A percentile compares a stretch with the other conserved stretches of the same genome.
Evolutionary conservation across 1,284 basidiomycete species (phyloP).

Genomic region (Pulveroboletus sp.): DNA sequence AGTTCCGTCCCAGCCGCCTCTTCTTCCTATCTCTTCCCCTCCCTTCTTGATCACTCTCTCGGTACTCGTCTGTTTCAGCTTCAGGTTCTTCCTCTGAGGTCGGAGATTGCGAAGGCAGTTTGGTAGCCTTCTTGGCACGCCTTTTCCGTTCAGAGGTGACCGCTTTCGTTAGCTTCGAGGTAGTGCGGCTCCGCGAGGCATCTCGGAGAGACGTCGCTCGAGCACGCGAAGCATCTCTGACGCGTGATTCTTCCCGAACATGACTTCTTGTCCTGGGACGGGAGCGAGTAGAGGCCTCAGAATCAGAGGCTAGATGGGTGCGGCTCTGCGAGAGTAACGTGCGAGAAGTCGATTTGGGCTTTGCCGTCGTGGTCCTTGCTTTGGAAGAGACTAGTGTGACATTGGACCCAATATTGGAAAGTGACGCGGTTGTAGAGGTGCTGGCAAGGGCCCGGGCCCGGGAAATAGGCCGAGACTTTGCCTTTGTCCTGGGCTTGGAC

Average conservation of each 20-base stretch:
- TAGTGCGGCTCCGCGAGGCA: slow-evolving; percentile 6
- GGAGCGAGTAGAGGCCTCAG: slow-evolving; percentile 22
- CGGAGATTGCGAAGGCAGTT: background rate
- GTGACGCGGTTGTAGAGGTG: slow-evolving; percentile 1
- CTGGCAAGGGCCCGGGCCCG: slow-evolving; percentile 10
- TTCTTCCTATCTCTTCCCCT: slow-evolving; percentile 34
- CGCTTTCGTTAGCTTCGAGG: slow-evolving; percentile 11
- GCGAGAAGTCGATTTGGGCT: slow-evolving; percentile 25
- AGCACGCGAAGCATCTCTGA: background rate
- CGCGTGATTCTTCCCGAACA: slow-evolving; percentile 27
- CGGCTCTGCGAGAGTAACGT: slow-evolving; percentile 28
- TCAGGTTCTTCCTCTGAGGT: slow-evolving; percentile 15
- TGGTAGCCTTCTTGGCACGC: slow-evolving; percentile 6
- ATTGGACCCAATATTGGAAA: background rate
- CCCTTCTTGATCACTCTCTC: slow-evolving; percentile 18
- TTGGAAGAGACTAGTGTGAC: background rate
- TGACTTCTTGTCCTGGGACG: slow-evolving; percentile 29
- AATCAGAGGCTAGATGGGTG: slow-evolving; percentile 24
- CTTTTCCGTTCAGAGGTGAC: slow-evolving; percentile 3
- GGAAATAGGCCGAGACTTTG: slow-evolving; percentile 20
- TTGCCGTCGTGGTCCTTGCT: slow-evolving; percentile 1
- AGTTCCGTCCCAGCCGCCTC: slow-evolving; percentile 27
- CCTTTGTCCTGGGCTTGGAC: slow-evolving; percentile 15
- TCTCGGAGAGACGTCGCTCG: background rate
- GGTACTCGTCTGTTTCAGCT: slow-evolving; percentile 5